phyloP scores from a whole-genome alignment of 2,329 filamentous ascomycete species.

The Scolecobasidium constrictum region DNA sequence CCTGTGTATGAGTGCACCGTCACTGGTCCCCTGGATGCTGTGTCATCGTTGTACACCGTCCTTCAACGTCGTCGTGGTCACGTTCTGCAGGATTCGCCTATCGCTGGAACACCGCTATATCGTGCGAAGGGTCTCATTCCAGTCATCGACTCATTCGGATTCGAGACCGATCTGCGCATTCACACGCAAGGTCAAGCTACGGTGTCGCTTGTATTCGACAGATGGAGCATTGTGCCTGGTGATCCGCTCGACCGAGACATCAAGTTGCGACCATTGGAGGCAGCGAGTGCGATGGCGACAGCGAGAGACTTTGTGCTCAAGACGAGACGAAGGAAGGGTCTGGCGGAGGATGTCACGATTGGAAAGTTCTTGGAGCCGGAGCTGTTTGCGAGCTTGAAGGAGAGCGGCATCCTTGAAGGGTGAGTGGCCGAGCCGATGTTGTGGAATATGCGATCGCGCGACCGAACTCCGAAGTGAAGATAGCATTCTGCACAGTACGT shows the following conservation, averaged over 20 bases:
- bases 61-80: constrained; percentile 81
- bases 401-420: constrained; percentile 74
- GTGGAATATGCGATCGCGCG: too few species aligned
- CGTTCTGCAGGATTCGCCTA: constrained; percentile 85
- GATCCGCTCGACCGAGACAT: constrained; percentile 87
- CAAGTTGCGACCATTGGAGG: constrained; percentile 72
- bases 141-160: constrained; percentile 94
- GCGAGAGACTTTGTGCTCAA: constrained; percentile 95
- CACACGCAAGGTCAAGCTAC: constrained; percentile 59
- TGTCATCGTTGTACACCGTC: constrained; percentile 83
- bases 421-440: too few species aligned
- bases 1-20: constrained; percentile 88
- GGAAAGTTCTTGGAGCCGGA: constrained; percentile 95
- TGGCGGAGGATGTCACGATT: constrained; percentile 91
- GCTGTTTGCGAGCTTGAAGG: constrained; percentile 76
- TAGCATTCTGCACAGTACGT: too few species aligned
- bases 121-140: constrained; percentile 83
- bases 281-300: constrained; percentile 76
- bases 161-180: constrained; percentile 80
- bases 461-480: too few species aligned
- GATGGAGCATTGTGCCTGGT: constrained; percentile 91
- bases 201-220: constrained; percentile 85
- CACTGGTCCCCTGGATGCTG: constrained; percentile 82
- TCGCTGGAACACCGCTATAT: constrained; percentile 90
- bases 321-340: constrained; percentile 82